These are phyloP conservation scores for Quercus phellos DNA, from an alignment of 331 rosid species.

Conservation along the genomic window DNA sequence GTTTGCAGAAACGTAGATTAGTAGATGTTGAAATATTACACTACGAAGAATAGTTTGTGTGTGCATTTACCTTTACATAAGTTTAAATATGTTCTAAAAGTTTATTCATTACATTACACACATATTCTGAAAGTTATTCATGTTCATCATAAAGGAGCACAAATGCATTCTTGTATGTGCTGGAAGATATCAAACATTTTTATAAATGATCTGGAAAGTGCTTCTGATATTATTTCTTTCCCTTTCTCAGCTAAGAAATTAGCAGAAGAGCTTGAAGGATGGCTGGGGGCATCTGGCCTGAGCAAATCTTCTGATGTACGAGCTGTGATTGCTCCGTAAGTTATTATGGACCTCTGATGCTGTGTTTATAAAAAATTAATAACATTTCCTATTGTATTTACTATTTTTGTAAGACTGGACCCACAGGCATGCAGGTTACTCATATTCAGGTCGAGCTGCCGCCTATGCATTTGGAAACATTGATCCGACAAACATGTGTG, in stretches of 20 bases:
- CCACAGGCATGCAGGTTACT: conserved; percentile 94
- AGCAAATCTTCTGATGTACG: conserved; percentile 68
- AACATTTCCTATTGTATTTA: conserved; percentile 10
- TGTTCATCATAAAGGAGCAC: neutral
- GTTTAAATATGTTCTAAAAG: neutral
- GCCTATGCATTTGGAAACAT: conserved; percentile 96
- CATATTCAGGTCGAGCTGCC: conserved; percentile 94
- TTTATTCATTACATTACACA: too few species aligned
- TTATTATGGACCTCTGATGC: neutral
- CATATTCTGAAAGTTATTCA: too few species aligned
- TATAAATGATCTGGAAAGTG: neutral
- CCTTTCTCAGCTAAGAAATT: conserved; percentile 52
- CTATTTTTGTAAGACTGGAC: conserved; percentile 19
- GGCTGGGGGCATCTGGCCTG: conserved; percentile 62
- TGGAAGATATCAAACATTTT: neutral
- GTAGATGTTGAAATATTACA: neutral
- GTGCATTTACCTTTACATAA: neutral
- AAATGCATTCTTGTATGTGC: neutral
- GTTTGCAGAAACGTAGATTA: neutral
- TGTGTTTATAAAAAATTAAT: neutral
- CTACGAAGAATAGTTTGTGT: neutral
- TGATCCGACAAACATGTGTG: conserved; percentile 83
- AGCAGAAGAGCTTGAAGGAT: conserved; percentile 73
- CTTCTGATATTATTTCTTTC: neutral
- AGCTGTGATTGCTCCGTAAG: conserved; percentile 98